phyloP scores from a whole-genome alignment of 2,329 filamentous ascomycete genomes.

The Pestalotiopsis sp. region DNA sequence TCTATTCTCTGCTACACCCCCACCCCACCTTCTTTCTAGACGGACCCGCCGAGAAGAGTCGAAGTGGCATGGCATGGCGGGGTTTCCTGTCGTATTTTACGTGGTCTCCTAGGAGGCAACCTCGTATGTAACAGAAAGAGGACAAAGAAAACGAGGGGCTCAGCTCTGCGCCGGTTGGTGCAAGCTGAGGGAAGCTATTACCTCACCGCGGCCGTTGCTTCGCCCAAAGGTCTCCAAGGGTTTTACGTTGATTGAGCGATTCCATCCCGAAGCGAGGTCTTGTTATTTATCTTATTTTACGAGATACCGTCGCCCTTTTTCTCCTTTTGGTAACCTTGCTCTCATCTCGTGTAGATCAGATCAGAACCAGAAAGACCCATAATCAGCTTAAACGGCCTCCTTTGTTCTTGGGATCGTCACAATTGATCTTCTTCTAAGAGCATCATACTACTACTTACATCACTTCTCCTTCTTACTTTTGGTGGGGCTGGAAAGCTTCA shows the following conservation, averaged over 20 bases:
- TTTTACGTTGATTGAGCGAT: background rate
- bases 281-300: background rate
- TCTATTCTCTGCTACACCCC: background rate
- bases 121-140: slow-evolving; percentile 1
- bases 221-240: background rate
- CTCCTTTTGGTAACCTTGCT: background rate
- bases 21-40: background rate
- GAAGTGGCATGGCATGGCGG: background rate
- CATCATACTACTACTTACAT: background rate
- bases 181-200: slow-evolving; percentile 1
- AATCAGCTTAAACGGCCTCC: background rate
- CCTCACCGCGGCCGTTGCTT: slow-evolving; percentile 3
- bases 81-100: background rate
- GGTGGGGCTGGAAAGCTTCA: background rate
- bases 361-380: background rate
- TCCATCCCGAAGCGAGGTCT: background rate
- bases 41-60: background rate
- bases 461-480: background rate
- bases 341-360: background rate
- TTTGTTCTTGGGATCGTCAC: background rate
- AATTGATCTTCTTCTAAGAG: background rate
- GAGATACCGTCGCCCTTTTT: background rate
- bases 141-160: slow-evolving; percentile 7
- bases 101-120: background rate
- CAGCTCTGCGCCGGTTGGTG: background rate